Evolutionary conservation across 2,329 filamentous ascomycete genomes (phyloP), one percentile per base, ranked within the genome.

Genomic region (Teratosphaeria nubilosa): DNA sequence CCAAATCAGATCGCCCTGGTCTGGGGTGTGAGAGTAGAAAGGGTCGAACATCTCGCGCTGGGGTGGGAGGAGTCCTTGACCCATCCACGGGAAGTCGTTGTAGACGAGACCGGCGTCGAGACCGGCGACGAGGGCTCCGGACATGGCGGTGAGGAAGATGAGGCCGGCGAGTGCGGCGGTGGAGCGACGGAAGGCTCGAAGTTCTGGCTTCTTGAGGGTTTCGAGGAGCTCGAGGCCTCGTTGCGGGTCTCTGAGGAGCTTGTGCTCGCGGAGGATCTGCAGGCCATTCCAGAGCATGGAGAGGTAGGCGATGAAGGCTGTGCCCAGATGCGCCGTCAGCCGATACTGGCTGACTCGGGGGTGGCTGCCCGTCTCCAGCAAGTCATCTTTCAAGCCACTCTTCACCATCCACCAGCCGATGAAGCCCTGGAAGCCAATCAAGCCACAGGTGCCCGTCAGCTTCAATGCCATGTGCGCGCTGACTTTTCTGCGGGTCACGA

Each of bases 341-440:
- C 94, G 85, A 76, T 99, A 99, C 75, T 99, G 94, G 62, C 87
- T 92, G 54, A 99, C 94, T 59, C 94, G 85, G 0, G 94, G 94
- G 73, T 96, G 90, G 58, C 86, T 88, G 13, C 91, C 94, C 2
- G 90, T 87, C 22, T 89, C 89, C 70, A 99, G 96, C 30, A 99
- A 82, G 72, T 99, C 94, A 71, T 97, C 94, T 72, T 92, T 95
- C 62, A 99, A 80, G 1, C 94, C 94, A 11, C 89, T 95, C 75
- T 95, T 95, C 66, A 99, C 94, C 94, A 99, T 99, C 91, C 94
- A 99, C 94, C 94, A 99, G 57, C 94, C 94, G 63, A 99, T 86
- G 68, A 94, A 83, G 51, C 94, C 94, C 74, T 99, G 94, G 73
- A 96, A 94, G 57, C 90, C 94, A 68, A 99, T 96, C 66, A 97